Conservation (phyloP, 2,329 filamentous ascomycete genomes). For the Colletotrichum destructivum region DNA sequence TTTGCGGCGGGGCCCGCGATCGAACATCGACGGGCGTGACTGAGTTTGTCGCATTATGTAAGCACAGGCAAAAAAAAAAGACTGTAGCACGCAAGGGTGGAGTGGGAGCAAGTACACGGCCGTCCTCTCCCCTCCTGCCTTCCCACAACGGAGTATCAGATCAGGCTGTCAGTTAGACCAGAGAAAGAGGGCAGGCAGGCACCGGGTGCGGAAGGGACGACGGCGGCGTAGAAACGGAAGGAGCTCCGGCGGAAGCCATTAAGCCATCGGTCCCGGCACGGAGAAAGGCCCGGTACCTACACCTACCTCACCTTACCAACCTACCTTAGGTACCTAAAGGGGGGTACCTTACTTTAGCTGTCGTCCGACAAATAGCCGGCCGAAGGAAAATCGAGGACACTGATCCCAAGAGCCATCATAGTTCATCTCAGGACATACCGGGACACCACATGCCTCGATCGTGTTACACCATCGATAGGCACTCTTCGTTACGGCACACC, state of each 20-base stretch:
- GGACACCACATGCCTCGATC: too few species aligned
- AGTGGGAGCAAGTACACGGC: not conserved
- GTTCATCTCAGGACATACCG: too few species aligned
- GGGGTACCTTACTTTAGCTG: not conserved
- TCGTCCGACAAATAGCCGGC: not conserved
- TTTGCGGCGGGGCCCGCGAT: not conserved
- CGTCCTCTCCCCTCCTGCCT: not conserved
- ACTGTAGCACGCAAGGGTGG: too few species aligned
- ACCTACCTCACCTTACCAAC: not conserved
- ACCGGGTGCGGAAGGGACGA: not conserved
- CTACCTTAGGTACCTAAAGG: too few species aligned
- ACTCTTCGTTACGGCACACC: not conserved
- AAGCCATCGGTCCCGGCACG: not conserved
- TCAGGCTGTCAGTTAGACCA: not conserved
- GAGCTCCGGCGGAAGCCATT: not conserved
- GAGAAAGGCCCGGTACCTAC: not conserved
- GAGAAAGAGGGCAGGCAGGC: not conserved
- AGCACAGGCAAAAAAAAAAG: too few species aligned
- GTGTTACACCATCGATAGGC: slow-evolving; percentile 3
- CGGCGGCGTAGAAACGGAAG: not conserved
- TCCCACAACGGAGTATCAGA: not conserved
- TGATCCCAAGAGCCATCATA: too few species aligned
- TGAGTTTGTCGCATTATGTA: not conserved
- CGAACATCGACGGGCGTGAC: slow-evolving; percentile 1
- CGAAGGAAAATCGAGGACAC: not conserved